These are phyloP conservation scores for Articulospora tetracladia DNA, from an alignment of 495 filamentous ascomycete species.

Conservation along the genomic window DNA sequence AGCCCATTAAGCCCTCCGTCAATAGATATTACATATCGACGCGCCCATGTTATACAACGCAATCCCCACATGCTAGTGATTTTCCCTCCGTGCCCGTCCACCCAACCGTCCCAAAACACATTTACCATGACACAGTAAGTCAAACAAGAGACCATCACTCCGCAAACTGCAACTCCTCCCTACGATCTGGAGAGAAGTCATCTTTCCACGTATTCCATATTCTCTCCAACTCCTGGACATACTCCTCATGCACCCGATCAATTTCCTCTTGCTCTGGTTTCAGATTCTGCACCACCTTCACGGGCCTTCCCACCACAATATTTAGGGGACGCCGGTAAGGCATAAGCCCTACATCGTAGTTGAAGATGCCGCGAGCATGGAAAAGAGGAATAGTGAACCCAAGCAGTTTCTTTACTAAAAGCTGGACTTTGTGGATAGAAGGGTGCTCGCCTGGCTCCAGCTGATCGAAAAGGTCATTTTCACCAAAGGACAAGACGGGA, in stretches of 20 bases:
- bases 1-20: background rate
- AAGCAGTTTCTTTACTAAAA: constrained; percentile 73
- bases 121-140: background rate
- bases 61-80: background rate
- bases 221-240: constrained; percentile 72
- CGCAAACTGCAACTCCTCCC: constrained; percentile 72
- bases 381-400: constrained; percentile 94
- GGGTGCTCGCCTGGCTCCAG: constrained; percentile 67
- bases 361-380: constrained; percentile 90
- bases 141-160: constrained; percentile 40
- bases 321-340: constrained; percentile 86
- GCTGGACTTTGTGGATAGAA: constrained; percentile 68
- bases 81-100: background rate
- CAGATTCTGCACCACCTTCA: constrained; percentile 55
- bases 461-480: constrained; percentile 95
- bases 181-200: constrained; percentile 68
- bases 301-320: constrained; percentile 79
- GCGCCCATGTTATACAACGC: background rate
- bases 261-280: constrained; percentile 70
- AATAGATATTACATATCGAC: background rate
- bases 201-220: constrained; percentile 91
- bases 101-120: background rate
- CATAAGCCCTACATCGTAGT: constrained; percentile 95
- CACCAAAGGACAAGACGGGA: constrained; percentile 86
- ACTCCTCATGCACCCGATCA: constrained; percentile 71